Evolutionary conservation across 306 rosid species (phyloP).

Genomic region (Trifolium fragiferum): DNA sequence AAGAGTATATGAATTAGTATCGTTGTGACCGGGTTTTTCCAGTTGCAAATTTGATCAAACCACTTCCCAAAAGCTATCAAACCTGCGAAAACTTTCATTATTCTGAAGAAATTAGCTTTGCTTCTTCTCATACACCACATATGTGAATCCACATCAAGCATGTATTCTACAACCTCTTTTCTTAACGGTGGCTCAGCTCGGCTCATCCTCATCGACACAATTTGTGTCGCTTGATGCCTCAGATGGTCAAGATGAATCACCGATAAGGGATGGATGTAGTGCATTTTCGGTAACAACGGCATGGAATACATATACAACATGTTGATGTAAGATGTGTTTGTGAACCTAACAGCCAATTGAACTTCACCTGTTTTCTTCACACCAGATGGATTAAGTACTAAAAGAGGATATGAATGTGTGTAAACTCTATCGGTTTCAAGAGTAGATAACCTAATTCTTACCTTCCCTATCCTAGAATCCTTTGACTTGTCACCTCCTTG

Average conservation of each 20-base stretch:
- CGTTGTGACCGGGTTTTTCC: slow-evolving; percentile 91
- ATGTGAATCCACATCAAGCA: slow-evolving; percentile 91
- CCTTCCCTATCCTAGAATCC: slow-evolving; percentile 85
- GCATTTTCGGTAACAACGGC: slow-evolving; percentile 94
- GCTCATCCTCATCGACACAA: slow-evolving; percentile 72
- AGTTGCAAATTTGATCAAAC: slow-evolving; percentile 89
- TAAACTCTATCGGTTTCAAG: slow-evolving; percentile 85
- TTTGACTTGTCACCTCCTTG: slow-evolving; percentile 68
- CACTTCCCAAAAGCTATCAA: slow-evolving; percentile 74
- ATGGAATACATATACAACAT: slow-evolving; percentile 77
- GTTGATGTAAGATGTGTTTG: slow-evolving; percentile 69
- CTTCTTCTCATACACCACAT: slow-evolving; percentile 99
- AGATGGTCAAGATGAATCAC: slow-evolving; percentile 77
- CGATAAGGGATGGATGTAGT: slow-evolving; percentile 83
- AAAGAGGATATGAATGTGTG: slow-evolving; percentile 87
- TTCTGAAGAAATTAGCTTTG: slow-evolving; percentile 93
- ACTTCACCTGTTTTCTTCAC: slow-evolving; percentile 93
- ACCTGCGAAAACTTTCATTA: slow-evolving; percentile 79
- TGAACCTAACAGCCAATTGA: slow-evolving; percentile 88
- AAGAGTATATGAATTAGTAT: slow-evolving; percentile 78
- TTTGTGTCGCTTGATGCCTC: slow-evolving; percentile 87
- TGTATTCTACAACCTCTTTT: slow-evolving; percentile 86
- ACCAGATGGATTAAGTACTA: slow-evolving; percentile 73
- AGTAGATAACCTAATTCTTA: slow-evolving; percentile 80
- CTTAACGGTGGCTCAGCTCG: slow-evolving; percentile 90